These are phyloP conservation scores for Russula ochroleuca DNA, from an alignment of 768 basidiomycete genomes.

Conservation along the genomic window DNA sequence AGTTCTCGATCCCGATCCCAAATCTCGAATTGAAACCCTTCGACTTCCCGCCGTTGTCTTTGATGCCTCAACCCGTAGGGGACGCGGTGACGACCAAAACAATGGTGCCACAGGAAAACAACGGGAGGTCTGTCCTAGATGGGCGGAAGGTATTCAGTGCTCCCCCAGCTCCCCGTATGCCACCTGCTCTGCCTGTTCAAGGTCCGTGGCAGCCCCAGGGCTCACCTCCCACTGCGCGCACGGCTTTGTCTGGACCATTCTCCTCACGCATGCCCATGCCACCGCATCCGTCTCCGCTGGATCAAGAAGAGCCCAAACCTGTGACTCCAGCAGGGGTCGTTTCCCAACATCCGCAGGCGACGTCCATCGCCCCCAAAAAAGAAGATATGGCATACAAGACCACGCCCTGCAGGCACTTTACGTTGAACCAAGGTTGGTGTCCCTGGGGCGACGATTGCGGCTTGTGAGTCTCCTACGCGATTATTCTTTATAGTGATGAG, in stretches of 20 bases:
- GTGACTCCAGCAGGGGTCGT: neutral
- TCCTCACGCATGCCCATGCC: too few relatives aligned
- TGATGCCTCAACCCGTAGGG: neutral
- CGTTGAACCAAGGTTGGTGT: constrained; percentile 17
- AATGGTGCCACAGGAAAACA: neutral
- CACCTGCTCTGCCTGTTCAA: neutral
- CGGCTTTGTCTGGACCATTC: neutral
- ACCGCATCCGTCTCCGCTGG: neutral
- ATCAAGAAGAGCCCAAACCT: neutral
- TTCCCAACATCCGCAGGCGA: neutral
- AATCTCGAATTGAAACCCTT: constrained; percentile 8
- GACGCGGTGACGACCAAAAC: neutral
- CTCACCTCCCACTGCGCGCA: neutral
- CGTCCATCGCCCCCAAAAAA: constrained; percentile 2
- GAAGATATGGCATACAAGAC: constrained; percentile 18
- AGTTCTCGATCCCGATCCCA: constrained; percentile 15
- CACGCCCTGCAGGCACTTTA: constrained; percentile 15
- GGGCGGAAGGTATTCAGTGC: neutral
- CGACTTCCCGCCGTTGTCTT: neutral
- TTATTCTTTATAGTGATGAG: neutral
- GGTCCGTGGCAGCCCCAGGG: neutral
- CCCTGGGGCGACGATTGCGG: constrained; percentile 19
- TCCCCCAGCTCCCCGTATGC: neutral
- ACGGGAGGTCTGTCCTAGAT: neutral
- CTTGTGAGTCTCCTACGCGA: constrained; percentile 2